Evolutionary conservation across 2,329 filamentous ascomycete genomes (phyloP).

Genomic region (Paraphoma sp.): DNA sequence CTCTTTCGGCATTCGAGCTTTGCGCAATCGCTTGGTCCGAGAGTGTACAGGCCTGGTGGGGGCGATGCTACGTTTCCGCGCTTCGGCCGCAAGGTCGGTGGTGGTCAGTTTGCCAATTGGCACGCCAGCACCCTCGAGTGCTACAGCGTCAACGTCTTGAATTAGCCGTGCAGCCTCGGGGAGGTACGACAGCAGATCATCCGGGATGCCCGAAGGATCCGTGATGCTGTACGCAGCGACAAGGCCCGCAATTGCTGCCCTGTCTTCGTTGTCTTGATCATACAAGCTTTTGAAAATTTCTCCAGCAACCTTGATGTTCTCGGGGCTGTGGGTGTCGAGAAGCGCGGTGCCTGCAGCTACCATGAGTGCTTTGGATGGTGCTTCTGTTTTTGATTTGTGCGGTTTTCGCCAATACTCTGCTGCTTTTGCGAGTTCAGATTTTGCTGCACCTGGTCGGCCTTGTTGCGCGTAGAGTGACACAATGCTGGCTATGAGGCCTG

Average conservation of each 20-base stretch:
- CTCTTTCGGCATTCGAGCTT: constrained; percentile 72
- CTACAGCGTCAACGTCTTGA: constrained; percentile 64
- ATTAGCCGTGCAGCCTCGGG: constrained; percentile 69
- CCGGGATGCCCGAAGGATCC: constrained; percentile 62
- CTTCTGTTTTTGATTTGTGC: constrained; percentile 59
- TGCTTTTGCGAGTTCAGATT: constrained; percentile 77
- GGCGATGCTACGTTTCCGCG: constrained; percentile 43
- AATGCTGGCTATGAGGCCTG: constrained; percentile 80
- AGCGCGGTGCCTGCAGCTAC: constrained; percentile 80
- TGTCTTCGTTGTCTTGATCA: constrained; percentile 69
- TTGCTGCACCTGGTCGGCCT: constrained; percentile 74
- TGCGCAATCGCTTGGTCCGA: constrained; percentile 65
- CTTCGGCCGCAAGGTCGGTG: constrained; percentile 47
- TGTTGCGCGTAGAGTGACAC: constrained; percentile 81
- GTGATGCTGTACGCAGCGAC: constrained; percentile 78
- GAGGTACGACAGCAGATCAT: constrained; percentile 62
- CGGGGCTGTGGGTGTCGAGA: constrained; percentile 72
- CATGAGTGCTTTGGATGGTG: constrained; percentile 65
- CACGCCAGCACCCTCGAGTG: constrained; percentile 72
- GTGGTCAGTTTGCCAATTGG: constrained; percentile 50
- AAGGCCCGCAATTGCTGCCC: constrained; percentile 78
- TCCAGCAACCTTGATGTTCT: constrained; percentile 73
- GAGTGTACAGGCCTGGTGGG: constrained; percentile 51
- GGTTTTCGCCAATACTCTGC: constrained; percentile 76
- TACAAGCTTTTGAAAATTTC: constrained; percentile 80